These are phyloP conservation scores for Pleurotus tuoliensis DNA, from an alignment of 768 basidiomycete species.

Conservation along the genomic window DNA sequence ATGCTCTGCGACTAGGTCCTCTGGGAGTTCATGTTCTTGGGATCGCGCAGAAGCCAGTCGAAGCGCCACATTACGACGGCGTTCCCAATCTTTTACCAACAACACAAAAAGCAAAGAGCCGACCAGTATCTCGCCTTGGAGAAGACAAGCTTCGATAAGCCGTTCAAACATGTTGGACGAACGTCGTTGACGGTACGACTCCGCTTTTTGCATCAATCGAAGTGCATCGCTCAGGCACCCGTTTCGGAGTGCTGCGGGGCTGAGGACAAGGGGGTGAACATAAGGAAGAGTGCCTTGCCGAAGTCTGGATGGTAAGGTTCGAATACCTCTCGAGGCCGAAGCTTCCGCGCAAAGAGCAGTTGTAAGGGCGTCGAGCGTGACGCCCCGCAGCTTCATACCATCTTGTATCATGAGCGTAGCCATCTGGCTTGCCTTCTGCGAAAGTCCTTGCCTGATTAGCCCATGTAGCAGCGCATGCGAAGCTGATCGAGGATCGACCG, in stretches of 20 bases:
- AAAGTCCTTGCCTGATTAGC: constrained; percentile 49
- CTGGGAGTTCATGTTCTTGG: neutral
- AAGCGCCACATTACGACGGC: constrained; percentile 24
- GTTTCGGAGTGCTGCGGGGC: constrained; percentile 31
- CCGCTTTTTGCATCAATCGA: constrained; percentile 47
- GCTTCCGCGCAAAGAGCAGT: constrained; percentile 7
- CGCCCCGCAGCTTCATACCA: constrained; percentile 45
- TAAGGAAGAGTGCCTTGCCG: constrained; percentile 6
- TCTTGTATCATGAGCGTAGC: constrained; percentile 49
- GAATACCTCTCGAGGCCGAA: constrained; percentile 12
- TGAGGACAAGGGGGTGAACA: constrained; percentile 24
- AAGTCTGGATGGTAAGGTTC: constrained; percentile 11
- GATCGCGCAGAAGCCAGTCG: neutral
- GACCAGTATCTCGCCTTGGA: constrained; percentile 80
- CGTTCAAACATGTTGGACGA: constrained; percentile 58
- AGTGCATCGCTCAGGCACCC: constrained; percentile 47
- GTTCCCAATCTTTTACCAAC: constrained; percentile 61
- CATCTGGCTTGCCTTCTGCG: constrained; percentile 43
- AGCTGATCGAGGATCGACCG: constrained; percentile 55
- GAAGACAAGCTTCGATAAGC: constrained; percentile 58
- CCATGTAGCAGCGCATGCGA: constrained; percentile 65
- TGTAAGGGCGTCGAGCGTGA: constrained; percentile 41
- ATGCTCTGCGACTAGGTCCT: constrained; percentile 1
- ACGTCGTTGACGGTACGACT: constrained; percentile 50
- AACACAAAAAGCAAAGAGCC: constrained; percentile 67